Base-by-base conservation (phyloP, 495 filamentous ascomycete genomes). In the Penicillium roqueforti region DNA sequence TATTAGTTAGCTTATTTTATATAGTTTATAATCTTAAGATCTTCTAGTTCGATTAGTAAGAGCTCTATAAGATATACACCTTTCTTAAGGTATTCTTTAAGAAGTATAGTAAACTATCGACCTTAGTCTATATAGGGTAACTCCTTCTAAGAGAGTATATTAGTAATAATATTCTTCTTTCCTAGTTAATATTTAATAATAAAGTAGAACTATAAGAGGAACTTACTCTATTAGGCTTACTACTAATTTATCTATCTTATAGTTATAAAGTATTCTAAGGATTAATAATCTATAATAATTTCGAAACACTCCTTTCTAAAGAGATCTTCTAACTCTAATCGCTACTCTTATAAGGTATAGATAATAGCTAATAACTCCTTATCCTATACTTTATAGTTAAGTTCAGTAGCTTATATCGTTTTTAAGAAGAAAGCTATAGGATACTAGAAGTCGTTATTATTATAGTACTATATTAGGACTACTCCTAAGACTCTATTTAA, bases 131-230 rank as follows among this genome's bases (percentile, higher is more conserved):
- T 39, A 39, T 20, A 39, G 22, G 10, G 18, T 20, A 20, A n/a
- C 0, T 54, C 38, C 18, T 40, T 51, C 13, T 16, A 10, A 2
- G 25, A 57, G 2, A 47, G 31, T 0, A 26, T 22, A 25, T 52
- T 11, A 1, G 18, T 34, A 1, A 56, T 8, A 3, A 36, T 23
- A 25, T 28, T 28, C 25, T 52, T 57, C 3, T 61, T 63, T 10
- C 65, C 61, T 20, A 25, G 39, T 5, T 45, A 42, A 25, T 71
- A 69, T 9, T 46, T 55, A 9, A 71, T 68, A 16, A 58, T 50
- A 26, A 71, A 69, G 28, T 68, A 47, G 28, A 58, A 68, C 0
- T 28, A 16, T 53, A n/a, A 3, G 50, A 57, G 6, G 25, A 28
- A 28, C 6, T 28, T 7, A 28, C 25, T 28, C 6, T 28, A 28